Conservation (phyloP, 257 asterid species). For the Coffea eugenioides region DNA sequence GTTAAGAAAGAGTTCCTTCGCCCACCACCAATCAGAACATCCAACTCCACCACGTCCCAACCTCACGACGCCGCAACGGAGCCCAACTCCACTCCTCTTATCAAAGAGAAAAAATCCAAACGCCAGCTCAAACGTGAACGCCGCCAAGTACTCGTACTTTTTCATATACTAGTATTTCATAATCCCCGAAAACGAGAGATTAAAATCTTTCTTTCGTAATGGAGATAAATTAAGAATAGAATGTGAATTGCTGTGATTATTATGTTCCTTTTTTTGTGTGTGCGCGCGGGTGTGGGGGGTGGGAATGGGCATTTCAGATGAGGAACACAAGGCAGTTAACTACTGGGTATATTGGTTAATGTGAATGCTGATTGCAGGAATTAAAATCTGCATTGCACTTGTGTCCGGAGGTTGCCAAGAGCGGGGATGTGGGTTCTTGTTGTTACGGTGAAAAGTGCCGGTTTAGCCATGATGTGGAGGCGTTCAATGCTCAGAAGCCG, state of each 20-base stretch:
- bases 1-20: conserved; percentile 67
- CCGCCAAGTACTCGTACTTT: conserved; percentile 42
- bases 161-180: background rate
- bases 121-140: conserved; percentile 96
- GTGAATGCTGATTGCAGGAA: conserved; percentile 39
- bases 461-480: conserved; percentile 85
- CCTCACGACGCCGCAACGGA: conserved; percentile 29
- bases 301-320: no score
- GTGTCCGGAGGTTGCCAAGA: conserved; percentile 82
- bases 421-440: conserved; percentile 63
- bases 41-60: background rate
- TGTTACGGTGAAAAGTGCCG: conserved; percentile 70
- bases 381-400: conserved; percentile 68
- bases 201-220: background rate
- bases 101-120: conserved; percentile 85
- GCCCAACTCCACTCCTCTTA: conserved; percentile 37
- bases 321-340: no score
- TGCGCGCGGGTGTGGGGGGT: no score
- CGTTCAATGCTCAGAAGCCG: conserved; percentile 81
- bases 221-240: background rate
- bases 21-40: conserved; percentile 55
- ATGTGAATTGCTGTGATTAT: background rate
- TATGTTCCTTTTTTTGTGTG: no score
- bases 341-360: no score
- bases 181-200: background rate